Evolutionary conservation across 805 yeast genomes (phyloP).

Genomic region (Candida piceae): DNA sequence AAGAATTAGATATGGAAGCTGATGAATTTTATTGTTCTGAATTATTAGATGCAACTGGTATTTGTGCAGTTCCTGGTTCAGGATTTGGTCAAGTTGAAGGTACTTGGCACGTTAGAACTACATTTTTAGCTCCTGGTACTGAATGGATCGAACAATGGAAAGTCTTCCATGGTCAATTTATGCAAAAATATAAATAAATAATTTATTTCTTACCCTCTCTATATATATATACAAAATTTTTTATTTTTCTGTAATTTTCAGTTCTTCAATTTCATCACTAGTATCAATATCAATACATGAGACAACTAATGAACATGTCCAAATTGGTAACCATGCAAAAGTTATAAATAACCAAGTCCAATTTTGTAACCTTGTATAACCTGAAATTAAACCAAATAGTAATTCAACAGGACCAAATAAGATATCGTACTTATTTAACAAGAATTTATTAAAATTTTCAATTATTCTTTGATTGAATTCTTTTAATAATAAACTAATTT

Average conservation of each 20-base stretch:
- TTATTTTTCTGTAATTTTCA: not conserved
- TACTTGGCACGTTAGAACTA: constrained; percentile 90
- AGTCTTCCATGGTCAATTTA: constrained; percentile 70
- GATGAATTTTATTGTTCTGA: constrained; percentile 89
- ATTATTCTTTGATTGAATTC: constrained; percentile 16
- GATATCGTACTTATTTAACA: constrained; percentile 9
- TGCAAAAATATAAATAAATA: constrained; percentile 42
- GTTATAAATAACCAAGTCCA: constrained; percentile 82
- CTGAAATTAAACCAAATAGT: constrained; percentile 48
- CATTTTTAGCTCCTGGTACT: constrained; percentile 92
- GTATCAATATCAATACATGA: constrained; percentile 19
- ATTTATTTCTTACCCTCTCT: not conserved
- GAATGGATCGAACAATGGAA: constrained; percentile 83
- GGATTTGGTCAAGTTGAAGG: constrained; percentile 94
- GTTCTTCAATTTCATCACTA: constrained; percentile 3
- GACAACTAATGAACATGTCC: constrained; percentile 43
- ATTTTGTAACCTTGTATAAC: constrained; percentile 66
- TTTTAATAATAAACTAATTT: constrained; percentile 9
- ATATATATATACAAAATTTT: not conserved
- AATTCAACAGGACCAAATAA: constrained; percentile 35
- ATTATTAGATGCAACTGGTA: constrained; percentile 82
- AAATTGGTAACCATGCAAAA: constrained; percentile 78
- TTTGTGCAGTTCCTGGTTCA: constrained; percentile 95
- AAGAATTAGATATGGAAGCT: constrained; percentile 49
- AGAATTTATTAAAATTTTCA: too few relatives aligned